Evolutionary conservation across 1,284 basidiomycete genomes (phyloP), one percentile per base, ranked within the genome.

Genomic region (Cryptococcus sp.): DNA sequence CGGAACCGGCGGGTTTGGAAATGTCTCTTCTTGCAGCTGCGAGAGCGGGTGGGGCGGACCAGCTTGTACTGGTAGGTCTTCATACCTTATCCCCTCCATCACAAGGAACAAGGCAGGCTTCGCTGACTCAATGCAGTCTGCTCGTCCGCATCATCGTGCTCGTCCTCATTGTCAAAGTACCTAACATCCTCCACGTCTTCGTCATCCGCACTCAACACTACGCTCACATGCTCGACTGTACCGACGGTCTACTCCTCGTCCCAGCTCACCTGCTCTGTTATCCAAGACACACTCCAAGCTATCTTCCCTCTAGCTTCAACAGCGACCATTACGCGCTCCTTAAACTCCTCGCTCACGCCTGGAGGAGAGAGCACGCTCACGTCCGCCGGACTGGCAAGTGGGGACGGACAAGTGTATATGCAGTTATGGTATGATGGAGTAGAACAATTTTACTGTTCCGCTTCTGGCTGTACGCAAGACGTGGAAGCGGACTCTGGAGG

Each of bases 381-480:
- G 2, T 15, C 52, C 11, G 64, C 64, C 1, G 64, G 66, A 1
- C 34, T 76, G 19, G 43, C 89, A 15, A 87, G 85, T 64, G 61
- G 77, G 6, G 79, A 81, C 26, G 83, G 84, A 6, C 81, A 84
- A 4, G 79, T 84, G 10, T 87, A 83, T 63, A 88, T 88, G 0
- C 89, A 93, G 68, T 79, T 94, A 1, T 88, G 89, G 78, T 93
- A 93, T 76, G 81, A 83, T n/a, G 88, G 88, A 5, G 84, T 87
- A 20, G 90, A 92, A 71, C 79, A 81, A 69, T 94, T 94, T 78
- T 89, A 83, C 72, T 95, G 92, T 72, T 63, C 79, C 17, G 89
- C 89, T 0, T 80, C 84, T 60, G 80, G 81, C 5, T 95, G 93
- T 76, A 78, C 75, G 0, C 91, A 93, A 75, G 79, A 81, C 5